Percentiles rank a stretch among this genome's conserved stretches.
Conservation (phyloP, 768 basidiomycete genomes). For the Agrocybe praecox region DNA sequence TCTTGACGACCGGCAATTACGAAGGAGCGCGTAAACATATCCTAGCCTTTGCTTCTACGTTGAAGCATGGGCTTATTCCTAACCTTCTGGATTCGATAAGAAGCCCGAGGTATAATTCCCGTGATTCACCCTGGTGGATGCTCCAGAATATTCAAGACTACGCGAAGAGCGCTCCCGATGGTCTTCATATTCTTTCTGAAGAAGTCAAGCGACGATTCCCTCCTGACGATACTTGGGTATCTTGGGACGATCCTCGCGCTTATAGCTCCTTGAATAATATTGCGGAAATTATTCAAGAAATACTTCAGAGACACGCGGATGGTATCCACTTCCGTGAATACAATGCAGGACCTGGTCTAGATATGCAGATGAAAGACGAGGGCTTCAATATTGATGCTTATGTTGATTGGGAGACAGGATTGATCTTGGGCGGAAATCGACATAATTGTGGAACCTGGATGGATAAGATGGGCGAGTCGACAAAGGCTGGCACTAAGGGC, state of each 20-base stretch:
- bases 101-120: constrained; percentile 90
- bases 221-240: constrained; percentile 89
- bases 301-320: constrained; percentile 89
- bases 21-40: constrained; percentile 88
- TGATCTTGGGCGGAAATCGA: constrained; percentile 85
- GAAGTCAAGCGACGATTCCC: constrained; percentile 93
- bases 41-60: constrained; percentile 86
- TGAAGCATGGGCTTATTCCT: constrained; percentile 96
- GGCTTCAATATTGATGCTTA: constrained; percentile 93
- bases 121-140: constrained; percentile 99
- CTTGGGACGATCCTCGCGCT: constrained; percentile 85
- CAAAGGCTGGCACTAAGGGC: constrained; percentile 91
- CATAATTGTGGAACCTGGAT: constrained; percentile 95
- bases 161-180: constrained; percentile 80
- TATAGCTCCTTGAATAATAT: constrained; percentile 82
- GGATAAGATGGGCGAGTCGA: constrained; percentile 98
- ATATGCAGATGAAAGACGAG: constrained; percentile 91
- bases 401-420: constrained; percentile 95
- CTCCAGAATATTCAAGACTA: constrained; percentile 98
- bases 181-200: constrained; percentile 77
- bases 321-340: constrained; percentile 96
- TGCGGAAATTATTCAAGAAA: constrained; percentile 96
- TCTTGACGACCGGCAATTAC: constrained; percentile 91
- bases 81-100: constrained; percentile 91
- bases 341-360: constrained; percentile 96